Conservation (phyloP, 2,329 filamentous ascomycete genomes). For the Monosporascus sp. region DNA sequence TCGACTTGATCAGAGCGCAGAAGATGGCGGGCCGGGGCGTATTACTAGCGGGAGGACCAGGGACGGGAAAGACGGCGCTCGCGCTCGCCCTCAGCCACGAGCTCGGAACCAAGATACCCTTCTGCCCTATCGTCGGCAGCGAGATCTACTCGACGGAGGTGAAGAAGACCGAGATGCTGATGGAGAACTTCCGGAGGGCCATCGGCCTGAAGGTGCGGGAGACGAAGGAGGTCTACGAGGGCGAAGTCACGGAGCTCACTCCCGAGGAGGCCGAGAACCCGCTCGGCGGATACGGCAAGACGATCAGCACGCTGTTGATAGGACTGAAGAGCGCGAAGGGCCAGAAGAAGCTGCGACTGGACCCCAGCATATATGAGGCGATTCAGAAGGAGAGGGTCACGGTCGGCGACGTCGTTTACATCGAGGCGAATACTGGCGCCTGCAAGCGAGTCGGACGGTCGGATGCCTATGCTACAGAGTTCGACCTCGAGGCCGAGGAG, state of each 20-base stretch:
- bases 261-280: constrained; percentile 98
- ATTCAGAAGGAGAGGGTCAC: constrained; percentile 98
- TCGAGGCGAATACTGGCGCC: constrained; percentile 96
- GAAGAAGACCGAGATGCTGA: constrained; percentile 98
- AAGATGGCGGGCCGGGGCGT: constrained; percentile 97
- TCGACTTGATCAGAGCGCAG: constrained; percentile 91
- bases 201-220: constrained; percentile 96
- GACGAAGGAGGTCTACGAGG: constrained; percentile 98
- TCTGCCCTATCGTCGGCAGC: constrained; percentile 96
- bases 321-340: constrained; percentile 92
- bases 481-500: constrained; percentile 96
- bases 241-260: constrained; percentile 94
- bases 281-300: constrained; percentile 92
- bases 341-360: constrained; percentile 93
- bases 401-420: constrained; percentile 96
- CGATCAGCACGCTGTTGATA: constrained; percentile 91
- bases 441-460: constrained; percentile 95
- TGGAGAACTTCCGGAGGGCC: constrained; percentile 97
- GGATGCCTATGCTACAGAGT: constrained; percentile 96
- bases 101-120: constrained; percentile 94
- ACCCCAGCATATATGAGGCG: constrained; percentile 98
- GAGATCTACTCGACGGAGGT: constrained; percentile 98
- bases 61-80: constrained; percentile 94
- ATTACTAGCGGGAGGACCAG: constrained; percentile 86
- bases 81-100: constrained; percentile 95